These are phyloP conservation scores for Debaryomyces coudertii DNA, from an alignment of 1,139 yeast species.

Conservation along the genomic window DNA sequence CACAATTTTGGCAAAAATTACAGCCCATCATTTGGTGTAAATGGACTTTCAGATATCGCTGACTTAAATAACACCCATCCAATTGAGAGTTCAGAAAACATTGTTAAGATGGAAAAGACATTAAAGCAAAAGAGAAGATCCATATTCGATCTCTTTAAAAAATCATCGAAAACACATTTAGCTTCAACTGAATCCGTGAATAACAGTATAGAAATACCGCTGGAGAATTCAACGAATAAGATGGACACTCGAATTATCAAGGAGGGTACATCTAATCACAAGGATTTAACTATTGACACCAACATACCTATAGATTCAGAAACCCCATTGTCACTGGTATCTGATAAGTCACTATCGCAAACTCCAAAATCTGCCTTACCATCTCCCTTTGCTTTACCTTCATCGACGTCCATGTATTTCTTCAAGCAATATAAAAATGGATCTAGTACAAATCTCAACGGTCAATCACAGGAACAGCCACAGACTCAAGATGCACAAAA, in stretches of 20 bases:
- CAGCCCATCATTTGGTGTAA: slow-evolving; percentile 39
- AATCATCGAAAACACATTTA: slow-evolving; percentile 14
- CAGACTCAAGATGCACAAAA: slow-evolving; percentile 9
- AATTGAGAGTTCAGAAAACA: slow-evolving; percentile 5
- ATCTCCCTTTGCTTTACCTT: slow-evolving; percentile 50
- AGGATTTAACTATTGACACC: slow-evolving; percentile 9
- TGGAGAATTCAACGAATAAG: neutral
- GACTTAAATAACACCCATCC: neutral
- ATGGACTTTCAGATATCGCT: slow-evolving; percentile 3
- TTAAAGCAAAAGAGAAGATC: slow-evolving; percentile 21
- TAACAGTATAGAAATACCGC: neutral
- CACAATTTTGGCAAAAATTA: slow-evolving; percentile 45
- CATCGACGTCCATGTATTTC: slow-evolving; percentile 47
- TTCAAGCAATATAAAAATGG: slow-evolving; percentile 35
- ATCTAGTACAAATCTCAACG: slow-evolving; percentile 14
- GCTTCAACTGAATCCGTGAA: neutral
- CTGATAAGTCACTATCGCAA: slow-evolving; percentile 12
- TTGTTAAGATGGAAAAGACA: slow-evolving; percentile 11
- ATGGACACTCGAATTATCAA: neutral
- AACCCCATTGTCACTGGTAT: slow-evolving; percentile 10
- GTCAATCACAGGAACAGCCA: slow-evolving; percentile 1
- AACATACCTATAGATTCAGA: slow-evolving; percentile 3
- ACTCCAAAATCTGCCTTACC: slow-evolving; percentile 23
- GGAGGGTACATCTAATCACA: slow-evolving; percentile 5
- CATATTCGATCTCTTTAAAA: slow-evolving; percentile 31